Percentiles rank a stretch among this genome's conserved stretches.
phyloP scores from a whole-genome alignment of 306 rosid species.

The Pyrus bretschneideri region DNA sequence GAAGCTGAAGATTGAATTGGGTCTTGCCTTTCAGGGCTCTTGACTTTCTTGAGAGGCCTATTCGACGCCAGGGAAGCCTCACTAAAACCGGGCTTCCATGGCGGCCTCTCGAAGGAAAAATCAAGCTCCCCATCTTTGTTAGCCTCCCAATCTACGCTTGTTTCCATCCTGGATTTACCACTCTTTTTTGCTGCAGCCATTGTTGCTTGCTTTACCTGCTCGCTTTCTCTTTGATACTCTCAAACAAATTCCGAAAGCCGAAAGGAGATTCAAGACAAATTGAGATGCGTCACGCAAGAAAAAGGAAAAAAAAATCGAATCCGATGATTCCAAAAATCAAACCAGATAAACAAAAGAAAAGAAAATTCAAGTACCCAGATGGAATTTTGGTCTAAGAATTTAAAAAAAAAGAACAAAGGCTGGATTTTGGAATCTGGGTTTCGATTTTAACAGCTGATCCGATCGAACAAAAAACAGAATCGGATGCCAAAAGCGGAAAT shows the following conservation, averaged over 20 bases:
- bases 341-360: background rate
- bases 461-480: slow-evolving; percentile 47
- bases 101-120: slow-evolving; percentile 32
- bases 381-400: background rate
- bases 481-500: slow-evolving; percentile 26
- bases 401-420: slow-evolving; percentile 8
- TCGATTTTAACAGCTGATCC: slow-evolving; percentile 25
- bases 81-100: slow-evolving; percentile 48
- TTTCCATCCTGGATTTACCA: slow-evolving; percentile 37
- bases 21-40: slow-evolving; percentile 46
- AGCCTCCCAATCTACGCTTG: slow-evolving; percentile 25
- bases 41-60: slow-evolving; percentile 75
- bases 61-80: slow-evolving; percentile 33
- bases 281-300: slow-evolving; percentile 11
- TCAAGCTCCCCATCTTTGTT: slow-evolving; percentile 29
- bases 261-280: slow-evolving; percentile 1
- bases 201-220: slow-evolving; percentile 14
- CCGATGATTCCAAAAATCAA: background rate
- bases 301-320: background rate
- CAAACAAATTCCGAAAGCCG: background rate
- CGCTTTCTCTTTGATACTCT: slow-evolving; percentile 29
- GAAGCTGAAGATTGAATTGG: slow-evolving; percentile 21
- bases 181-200: slow-evolving; percentile 51
- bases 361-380: slow-evolving; percentile 1
- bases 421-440: slow-evolving; percentile 15